Evolutionary conservation across 257 asterid species (phyloP).

Genomic region (Leptodermis oblonga): DNA sequence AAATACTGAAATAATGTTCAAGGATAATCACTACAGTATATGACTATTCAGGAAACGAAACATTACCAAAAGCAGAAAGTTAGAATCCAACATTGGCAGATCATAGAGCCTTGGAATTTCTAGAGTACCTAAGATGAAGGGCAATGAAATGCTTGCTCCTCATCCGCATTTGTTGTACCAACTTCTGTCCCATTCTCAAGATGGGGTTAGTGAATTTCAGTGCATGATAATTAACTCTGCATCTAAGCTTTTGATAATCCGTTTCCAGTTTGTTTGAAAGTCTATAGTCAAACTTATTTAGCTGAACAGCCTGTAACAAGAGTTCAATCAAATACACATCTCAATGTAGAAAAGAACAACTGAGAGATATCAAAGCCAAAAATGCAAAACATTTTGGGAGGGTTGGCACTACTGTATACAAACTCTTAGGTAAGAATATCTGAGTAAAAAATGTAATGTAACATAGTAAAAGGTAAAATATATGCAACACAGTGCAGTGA

Average conservation of each 20-base stretch:
- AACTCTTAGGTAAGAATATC: no score
- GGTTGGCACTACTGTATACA: no score
- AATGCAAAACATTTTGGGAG: no score
- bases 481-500: no score
- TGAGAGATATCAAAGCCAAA: no score
- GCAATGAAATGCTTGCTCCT: slow-evolving; percentile 84
- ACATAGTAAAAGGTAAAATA: no score
- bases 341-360: not conserved
- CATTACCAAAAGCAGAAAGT: not conserved
- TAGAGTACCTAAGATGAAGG: slow-evolving; percentile 96
- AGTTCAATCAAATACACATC: no score
- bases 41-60: not conserved
- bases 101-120: no score
- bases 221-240: slow-evolving; percentile 95
- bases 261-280: slow-evolving; percentile 76
- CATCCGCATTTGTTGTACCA: slow-evolving; percentile 78
- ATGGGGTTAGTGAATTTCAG: slow-evolving; percentile 84
- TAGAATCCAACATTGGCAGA: not conserved
- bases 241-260: slow-evolving; percentile 90
- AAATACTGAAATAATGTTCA: no score
- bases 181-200: slow-evolving; percentile 64
- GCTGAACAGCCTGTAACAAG: slow-evolving; percentile 75
- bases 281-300: slow-evolving; percentile 90
- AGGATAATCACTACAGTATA: no score
- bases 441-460: no score